Base-by-base conservation (phyloP, 768 basidiomycete genomes). In the Tulasnella sp. region DNA sequence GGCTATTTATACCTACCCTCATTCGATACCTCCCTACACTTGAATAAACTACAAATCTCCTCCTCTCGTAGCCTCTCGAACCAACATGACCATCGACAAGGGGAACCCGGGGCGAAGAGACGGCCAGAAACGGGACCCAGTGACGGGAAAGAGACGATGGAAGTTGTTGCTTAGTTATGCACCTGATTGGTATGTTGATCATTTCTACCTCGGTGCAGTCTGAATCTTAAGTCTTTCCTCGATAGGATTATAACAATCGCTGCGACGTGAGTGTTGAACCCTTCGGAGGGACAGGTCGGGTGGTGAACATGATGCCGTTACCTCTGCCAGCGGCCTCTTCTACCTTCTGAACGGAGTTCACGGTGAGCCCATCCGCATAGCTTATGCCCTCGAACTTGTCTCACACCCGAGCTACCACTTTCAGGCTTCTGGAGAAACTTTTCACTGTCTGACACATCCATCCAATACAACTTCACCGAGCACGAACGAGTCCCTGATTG, bases 401-500 rank as follows among this genome's bases (percentile, higher is more conserved):
- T 37, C 17, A 66, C 22, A 29, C 11, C 59, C 5, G 22, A 19
- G 0, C 19, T 2, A 3, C 37, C 16, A 34, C 59, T 11, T 0
- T 37, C 32, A 70, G 69, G 69, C 7, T 95, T 88, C 80, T 84
- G 88, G 78, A 82, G 94, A 73, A 83, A 85, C 44, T 96, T 96
- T 79, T 93, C 91, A 1, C 80, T 94, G 29, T 80, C 83, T 47
- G 94, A 96, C 80, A 87, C 86, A 22, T 86, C 91, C 34, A 42
- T 32, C 2, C 68, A 37, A 68, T 72, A 12, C 63, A 91, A 90
- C 39, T 90, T 83, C 79, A 86, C 91, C 14, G 81, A 86, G 14
- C 86, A 91, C 64, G 92, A 95, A 79, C 88, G 93, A 71, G 85
- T 94, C 11, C 90, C 91, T 4, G 90, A 65, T 52, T 79, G 76